These are phyloP conservation scores for Ophiocordyceps sinensis DNA, from an alignment of 2,329 filamentous ascomycete genomes.

Conservation along the genomic window DNA sequence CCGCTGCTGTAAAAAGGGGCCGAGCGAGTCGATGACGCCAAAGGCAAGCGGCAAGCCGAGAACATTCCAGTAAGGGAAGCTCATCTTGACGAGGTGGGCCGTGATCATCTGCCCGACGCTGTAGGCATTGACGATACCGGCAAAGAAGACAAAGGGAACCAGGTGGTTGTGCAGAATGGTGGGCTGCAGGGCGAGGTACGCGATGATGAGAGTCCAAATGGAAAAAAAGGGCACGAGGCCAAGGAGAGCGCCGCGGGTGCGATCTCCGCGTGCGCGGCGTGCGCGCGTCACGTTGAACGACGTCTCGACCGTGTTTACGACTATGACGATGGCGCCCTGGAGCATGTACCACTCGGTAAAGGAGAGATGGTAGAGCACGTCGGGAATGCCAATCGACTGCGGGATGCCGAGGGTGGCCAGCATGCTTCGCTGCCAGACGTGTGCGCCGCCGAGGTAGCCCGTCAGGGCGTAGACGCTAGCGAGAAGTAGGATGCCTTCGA, in stretches of 20 bases:
- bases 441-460: slow-evolving; percentile 70
- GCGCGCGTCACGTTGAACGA: slow-evolving; percentile 73
- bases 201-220: slow-evolving; percentile 61
- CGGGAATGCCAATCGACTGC: slow-evolving; percentile 47
- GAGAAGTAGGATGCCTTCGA: slow-evolving; percentile 83
- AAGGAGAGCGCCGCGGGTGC: slow-evolving; percentile 58
- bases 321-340: slow-evolving; percentile 67
- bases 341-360: slow-evolving; percentile 91
- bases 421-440: slow-evolving; percentile 85
- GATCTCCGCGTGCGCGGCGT: slow-evolving; percentile 59
- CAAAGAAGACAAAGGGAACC: slow-evolving; percentile 79
- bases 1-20: slow-evolving; percentile 47
- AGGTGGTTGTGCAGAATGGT: slow-evolving; percentile 69
- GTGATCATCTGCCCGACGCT: slow-evolving; percentile 92
- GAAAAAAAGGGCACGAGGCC: slow-evolving; percentile 71
- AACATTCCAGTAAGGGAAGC: slow-evolving; percentile 85
- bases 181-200: slow-evolving; percentile 76
- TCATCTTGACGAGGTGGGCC: slow-evolving; percentile 74
- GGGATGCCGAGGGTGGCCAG: slow-evolving; percentile 57
- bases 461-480: slow-evolving; percentile 72
- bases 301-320: slow-evolving; percentile 71
- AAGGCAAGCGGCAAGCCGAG: slow-evolving; percentile 63
- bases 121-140: slow-evolving; percentile 85
- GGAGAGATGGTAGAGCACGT: slow-evolving; percentile 59
- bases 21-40: slow-evolving; percentile 68